phyloP scores from a whole-genome alignment of 306 rosid species.

The Casuarina cunninghamiana region DNA sequence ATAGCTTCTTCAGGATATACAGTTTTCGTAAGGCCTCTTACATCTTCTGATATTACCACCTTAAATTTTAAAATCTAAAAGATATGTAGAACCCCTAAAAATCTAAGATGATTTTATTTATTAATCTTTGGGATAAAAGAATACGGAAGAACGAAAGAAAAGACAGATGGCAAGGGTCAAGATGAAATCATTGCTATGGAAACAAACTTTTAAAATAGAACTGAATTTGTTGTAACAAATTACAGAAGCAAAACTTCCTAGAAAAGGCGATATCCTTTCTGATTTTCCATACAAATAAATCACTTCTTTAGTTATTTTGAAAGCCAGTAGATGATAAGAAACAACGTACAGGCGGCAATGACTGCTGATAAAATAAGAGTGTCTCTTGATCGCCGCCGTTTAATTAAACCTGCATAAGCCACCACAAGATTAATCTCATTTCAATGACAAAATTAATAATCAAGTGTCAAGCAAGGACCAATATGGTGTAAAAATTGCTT shows the following conservation, averaged over 20 bases:
- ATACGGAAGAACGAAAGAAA: neutral
- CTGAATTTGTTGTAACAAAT: constrained; percentile 26
- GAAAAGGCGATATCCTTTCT: constrained; percentile 22
- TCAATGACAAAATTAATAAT: neutral
- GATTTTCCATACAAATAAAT: constrained; percentile 35
- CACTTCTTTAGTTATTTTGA: constrained; percentile 59
- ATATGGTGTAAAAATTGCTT: constrained; percentile 5
- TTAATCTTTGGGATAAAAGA: neutral
- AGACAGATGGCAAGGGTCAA: neutral
- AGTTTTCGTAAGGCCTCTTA: neutral
- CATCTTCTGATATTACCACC: neutral
- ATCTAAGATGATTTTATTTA: neutral
- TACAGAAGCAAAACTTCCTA: constrained; percentile 35
- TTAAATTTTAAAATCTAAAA: neutral
- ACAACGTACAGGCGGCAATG: constrained; percentile 94
- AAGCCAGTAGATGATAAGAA: constrained; percentile 94
- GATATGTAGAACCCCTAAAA: neutral
- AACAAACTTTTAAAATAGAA: constrained; percentile 19
- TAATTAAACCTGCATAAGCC: constrained; percentile 70
- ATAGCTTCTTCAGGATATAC: neutral
- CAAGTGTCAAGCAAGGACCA: constrained; percentile 5
- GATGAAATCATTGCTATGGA: neutral
- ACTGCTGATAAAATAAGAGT: constrained; percentile 86
- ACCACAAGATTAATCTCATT: constrained; percentile 18
- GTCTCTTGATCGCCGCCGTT: constrained; percentile 86